phyloP scores from a whole-genome alignment of 495 filamentous ascomycete genomes.

The Lophiotrema nucula region DNA sequence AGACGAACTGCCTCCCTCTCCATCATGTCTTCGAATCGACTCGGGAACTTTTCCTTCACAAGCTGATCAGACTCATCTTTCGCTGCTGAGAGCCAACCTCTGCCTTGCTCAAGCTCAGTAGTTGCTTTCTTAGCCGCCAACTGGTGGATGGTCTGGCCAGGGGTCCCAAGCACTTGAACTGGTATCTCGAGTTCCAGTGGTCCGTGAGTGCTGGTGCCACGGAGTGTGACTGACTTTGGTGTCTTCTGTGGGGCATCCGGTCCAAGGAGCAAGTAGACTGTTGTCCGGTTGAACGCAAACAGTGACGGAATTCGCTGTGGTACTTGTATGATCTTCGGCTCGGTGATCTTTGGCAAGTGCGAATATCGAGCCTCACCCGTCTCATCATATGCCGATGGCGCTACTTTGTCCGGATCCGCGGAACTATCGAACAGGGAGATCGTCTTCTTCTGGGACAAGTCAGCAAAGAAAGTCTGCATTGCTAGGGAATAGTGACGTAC shows the following conservation, averaged over 20 bases:
- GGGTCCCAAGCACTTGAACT: conserved; percentile 48
- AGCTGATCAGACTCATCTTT: conserved; percentile 46
- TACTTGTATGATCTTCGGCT: conserved; percentile 60
- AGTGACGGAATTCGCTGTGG: conserved; percentile 62
- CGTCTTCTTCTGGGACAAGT: conserved; percentile 38
- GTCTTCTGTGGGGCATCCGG: conserved; percentile 46
- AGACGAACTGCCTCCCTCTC: conserved; percentile 62
- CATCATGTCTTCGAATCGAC: conserved; percentile 54
- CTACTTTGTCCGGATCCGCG: conserved; percentile 42
- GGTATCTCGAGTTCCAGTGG: conserved; percentile 63
- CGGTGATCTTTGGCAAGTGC: conserved; percentile 49
- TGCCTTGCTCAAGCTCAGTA: conserved; percentile 64
- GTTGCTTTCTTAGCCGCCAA: conserved; percentile 67
- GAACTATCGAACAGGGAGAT: conserved; percentile 59
- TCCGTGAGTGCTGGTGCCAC: conserved; percentile 52
- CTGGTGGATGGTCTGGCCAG: conserved; percentile 63
- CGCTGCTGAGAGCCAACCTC: conserved; percentile 62
- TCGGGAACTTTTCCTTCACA: conserved; percentile 50
- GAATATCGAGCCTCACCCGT: conserved; percentile 43
- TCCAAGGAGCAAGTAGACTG: conserved; percentile 62
- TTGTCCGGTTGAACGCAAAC: conserved; percentile 62
- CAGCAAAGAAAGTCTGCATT: conserved; percentile 11
- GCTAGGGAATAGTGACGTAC: conserved; percentile 2
- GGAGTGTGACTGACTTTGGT: conserved; percentile 57
- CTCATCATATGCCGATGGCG: conserved; percentile 20